Conservation (phyloP, 768 basidiomycete species). For the Mycena venus region DNA sequence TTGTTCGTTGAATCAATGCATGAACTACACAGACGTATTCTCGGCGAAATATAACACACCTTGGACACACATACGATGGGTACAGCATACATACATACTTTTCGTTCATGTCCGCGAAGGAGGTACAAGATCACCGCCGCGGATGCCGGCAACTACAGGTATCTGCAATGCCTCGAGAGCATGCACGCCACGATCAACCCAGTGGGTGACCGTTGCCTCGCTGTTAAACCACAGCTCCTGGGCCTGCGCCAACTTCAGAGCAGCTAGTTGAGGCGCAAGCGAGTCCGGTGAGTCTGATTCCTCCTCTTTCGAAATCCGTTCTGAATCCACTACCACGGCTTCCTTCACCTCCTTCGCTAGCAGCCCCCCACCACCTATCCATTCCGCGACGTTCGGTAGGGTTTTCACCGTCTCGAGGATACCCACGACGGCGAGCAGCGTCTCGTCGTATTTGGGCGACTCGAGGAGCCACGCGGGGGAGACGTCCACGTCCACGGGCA, state of each 20-base stretch:
- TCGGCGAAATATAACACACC: not conserved
- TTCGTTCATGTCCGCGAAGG: not conserved
- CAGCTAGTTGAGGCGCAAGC: conserved; percentile 2
- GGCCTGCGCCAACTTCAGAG: not conserved
- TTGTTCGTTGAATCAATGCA: not conserved
- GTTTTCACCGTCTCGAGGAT: conserved; percentile 61
- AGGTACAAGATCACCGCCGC: not conserved
- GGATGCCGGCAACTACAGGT: conserved; percentile 22
- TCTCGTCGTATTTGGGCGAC: conserved; percentile 50
- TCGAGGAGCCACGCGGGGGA: not conserved
- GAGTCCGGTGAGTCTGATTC: conserved; percentile 2
- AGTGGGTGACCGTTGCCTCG: conserved; percentile 10
- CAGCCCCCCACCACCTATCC: conserved; percentile 63
- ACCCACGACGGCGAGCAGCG: conserved; percentile 64
- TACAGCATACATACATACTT: too few species aligned
- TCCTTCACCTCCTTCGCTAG: not conserved
- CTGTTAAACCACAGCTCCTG: conserved; percentile 30
- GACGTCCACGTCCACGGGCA: not conserved
- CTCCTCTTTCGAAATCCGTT: not conserved
- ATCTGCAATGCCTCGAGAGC: conserved; percentile 29
- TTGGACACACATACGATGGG: not conserved
- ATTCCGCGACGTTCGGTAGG: conserved; percentile 63
- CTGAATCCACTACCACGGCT: not conserved
- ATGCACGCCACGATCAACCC: conserved; percentile 23
- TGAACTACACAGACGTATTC: not conserved